Evolutionary conservation across 495 filamentous ascomycete genomes (phyloP).

Genomic region (Penicillium herquei): DNA sequence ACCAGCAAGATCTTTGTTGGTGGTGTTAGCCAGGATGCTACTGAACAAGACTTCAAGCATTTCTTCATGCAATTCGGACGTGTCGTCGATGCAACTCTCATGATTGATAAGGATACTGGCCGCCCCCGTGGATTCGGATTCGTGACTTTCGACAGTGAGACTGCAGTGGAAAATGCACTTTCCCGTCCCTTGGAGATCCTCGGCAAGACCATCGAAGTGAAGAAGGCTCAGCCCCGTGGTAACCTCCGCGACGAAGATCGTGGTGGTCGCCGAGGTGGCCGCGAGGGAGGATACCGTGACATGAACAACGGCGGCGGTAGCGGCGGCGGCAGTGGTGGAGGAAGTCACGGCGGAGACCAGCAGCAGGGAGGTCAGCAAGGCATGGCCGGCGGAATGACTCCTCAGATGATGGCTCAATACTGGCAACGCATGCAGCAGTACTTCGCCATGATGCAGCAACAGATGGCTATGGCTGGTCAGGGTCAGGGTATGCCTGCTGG

Average conservation of each 20-base stretch:
- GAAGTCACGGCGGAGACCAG: constrained; percentile 24
- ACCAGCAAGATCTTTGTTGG: constrained; percentile 98
- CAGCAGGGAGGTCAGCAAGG: constrained; percentile 49
- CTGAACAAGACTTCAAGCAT: constrained; percentile 89
- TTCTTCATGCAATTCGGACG: constrained; percentile 97
- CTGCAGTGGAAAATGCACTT: constrained; percentile 89
- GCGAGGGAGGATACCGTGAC: constrained; percentile 61
- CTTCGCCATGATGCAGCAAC: constrained; percentile 89
- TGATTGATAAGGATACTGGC: constrained; percentile 99
- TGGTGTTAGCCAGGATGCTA: constrained; percentile 95
- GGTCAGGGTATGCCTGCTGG: constrained; percentile 42
- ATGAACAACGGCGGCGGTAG: constrained; percentile 33
- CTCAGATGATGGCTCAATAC: constrained; percentile 96
- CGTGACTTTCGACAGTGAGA: constrained; percentile 95
- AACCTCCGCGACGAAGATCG: constrained; percentile 86
- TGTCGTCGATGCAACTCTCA: constrained; percentile 94
- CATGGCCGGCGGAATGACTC: constrained; percentile 68
- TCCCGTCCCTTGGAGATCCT: constrained; percentile 82
- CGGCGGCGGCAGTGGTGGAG: constrained; percentile 19
- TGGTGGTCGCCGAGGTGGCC: constrained; percentile 55
- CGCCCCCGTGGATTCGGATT: constrained; percentile 97
- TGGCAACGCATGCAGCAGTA: constrained; percentile 98
- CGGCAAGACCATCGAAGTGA: constrained; percentile 95
- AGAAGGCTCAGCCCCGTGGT: constrained; percentile 93
- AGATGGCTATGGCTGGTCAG: constrained; percentile 52